Percentiles rank a stretch among this genome's conserved stretches.
Conservation (phyloP, 768 basidiomycete genomes). For the Termitomyces heimii region DNA sequence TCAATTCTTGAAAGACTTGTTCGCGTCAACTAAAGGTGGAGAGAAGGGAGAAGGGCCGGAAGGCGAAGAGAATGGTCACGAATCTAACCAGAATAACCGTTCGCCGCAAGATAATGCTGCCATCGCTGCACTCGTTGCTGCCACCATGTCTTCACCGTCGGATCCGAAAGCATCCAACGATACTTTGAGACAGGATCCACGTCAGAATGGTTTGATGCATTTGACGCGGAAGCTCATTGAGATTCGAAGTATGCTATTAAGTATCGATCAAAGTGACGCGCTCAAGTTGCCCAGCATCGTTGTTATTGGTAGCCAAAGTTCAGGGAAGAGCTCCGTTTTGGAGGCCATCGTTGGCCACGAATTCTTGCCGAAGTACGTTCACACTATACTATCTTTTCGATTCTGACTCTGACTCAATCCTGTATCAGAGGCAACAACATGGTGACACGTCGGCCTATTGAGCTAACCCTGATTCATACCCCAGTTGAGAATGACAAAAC, state of each 20-base stretch:
- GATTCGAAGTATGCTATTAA: slow-evolving; percentile 89
- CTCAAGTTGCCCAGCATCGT: slow-evolving; percentile 96
- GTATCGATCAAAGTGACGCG: slow-evolving; percentile 92
- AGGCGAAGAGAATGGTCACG: slow-evolving; percentile 25
- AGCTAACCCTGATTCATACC: slow-evolving; percentile 93
- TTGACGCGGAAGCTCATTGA: slow-evolving; percentile 94
- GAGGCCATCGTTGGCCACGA: slow-evolving; percentile 98
- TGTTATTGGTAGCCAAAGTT: slow-evolving; percentile 97
- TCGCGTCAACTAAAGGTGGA: slow-evolving; percentile 23
- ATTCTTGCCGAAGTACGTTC: slow-evolving; percentile 91
- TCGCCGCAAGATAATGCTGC: slow-evolving; percentile 56
- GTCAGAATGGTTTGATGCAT: slow-evolving; percentile 85
- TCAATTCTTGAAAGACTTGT: slow-evolving; percentile 69
- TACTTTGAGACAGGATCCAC: slow-evolving; percentile 32
- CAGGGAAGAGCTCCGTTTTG: slow-evolving; percentile 95
- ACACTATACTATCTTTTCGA: background rate
- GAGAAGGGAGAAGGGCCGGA: slow-evolving; percentile 25
- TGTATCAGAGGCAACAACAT: slow-evolving; percentile 90
- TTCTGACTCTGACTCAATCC: background rate
- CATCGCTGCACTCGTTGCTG: slow-evolving; percentile 71
- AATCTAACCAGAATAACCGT: slow-evolving; percentile 31
- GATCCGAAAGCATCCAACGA: slow-evolving; percentile 43
- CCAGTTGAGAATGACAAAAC: slow-evolving; percentile 52
- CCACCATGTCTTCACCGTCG: slow-evolving; percentile 72
- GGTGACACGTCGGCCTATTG: slow-evolving; percentile 98